phyloP scores from a whole-genome alignment of 2,329 filamentous ascomycete species.

The Arthroderma sp. region DNA sequence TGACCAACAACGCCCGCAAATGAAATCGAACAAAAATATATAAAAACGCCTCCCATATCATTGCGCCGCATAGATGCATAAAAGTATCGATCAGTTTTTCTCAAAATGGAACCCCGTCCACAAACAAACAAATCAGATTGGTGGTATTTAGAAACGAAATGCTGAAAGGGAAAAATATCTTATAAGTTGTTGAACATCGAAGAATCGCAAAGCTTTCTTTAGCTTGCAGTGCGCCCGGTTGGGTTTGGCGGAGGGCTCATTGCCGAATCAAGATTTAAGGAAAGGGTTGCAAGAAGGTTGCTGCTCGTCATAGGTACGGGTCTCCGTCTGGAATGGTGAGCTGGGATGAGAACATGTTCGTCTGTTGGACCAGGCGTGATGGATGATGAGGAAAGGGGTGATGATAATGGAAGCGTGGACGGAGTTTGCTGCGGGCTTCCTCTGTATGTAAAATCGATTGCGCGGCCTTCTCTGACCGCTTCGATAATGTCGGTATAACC shows the following conservation, averaged over 20 bases:
- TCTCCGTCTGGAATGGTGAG: too few relatives aligned
- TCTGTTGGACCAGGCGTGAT: too few relatives aligned
- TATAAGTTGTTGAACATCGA: background rate
- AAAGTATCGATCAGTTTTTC: background rate
- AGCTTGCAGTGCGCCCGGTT: too few relatives aligned
- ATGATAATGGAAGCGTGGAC: too few relatives aligned
- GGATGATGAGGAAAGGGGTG: too few relatives aligned
- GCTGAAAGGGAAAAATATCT: background rate
- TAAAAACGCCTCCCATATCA: background rate
- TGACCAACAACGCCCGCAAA: too few relatives aligned
- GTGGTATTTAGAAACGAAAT: background rate
- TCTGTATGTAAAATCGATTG: conserved; percentile 13
- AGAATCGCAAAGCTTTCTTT: too few relatives aligned
- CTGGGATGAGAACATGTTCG: background rate
- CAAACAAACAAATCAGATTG: background rate
- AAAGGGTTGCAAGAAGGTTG: too few relatives aligned
- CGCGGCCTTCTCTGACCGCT: conserved; percentile 25
- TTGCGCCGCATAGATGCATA: background rate
- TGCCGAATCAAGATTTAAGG: background rate
- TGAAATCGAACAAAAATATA: background rate
- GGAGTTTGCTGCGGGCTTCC: background rate
- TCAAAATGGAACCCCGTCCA: background rate
- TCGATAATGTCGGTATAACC: conserved; percentile 28
- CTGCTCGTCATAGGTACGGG: too few relatives aligned
- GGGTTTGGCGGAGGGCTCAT: background rate